phyloP scores from a whole-genome alignment of 2,329 filamentous ascomycete genomes.

The Raffaelea ambrosiae region DNA sequence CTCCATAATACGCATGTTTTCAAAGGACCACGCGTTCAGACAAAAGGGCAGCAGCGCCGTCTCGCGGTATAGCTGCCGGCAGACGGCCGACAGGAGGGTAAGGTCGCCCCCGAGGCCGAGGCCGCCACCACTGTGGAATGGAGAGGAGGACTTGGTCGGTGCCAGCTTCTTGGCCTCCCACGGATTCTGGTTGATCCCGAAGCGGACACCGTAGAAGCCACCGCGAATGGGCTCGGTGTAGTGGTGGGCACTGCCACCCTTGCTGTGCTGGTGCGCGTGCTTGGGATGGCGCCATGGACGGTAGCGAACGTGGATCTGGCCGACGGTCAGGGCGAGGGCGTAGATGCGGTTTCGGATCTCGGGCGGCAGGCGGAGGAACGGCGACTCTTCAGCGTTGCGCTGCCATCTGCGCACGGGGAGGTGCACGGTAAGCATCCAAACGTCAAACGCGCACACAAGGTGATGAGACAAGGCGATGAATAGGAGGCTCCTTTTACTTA shows the following conservation, averaged over 20 bases:
- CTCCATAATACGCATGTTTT: constrained; percentile 22
- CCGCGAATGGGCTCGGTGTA: constrained; percentile 6
- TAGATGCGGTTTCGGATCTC: constrained; percentile 27
- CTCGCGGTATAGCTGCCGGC: constrained; percentile 28
- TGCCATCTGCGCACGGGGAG: constrained; percentile 18
- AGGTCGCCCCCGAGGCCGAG: constrained; percentile 13
- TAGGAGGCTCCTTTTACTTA: too few species aligned
- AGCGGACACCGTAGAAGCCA: constrained; percentile 21
- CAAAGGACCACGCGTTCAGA: constrained; percentile 26
- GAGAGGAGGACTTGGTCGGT: background rate
- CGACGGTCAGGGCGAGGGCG: constrained; percentile 21
- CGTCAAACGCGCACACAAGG: too few species aligned
- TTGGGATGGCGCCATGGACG: constrained; percentile 19
- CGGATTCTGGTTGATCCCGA: constrained; percentile 19
- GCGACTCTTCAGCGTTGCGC: constrained; percentile 18
- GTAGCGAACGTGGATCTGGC: constrained; percentile 24
- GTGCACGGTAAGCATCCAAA: too few species aligned
- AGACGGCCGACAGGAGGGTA: constrained; percentile 23
- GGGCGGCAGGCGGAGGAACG: constrained; percentile 22
- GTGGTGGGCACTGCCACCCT: constrained; percentile 5
- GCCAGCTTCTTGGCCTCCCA: background rate
- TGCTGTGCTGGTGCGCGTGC: too few species aligned
- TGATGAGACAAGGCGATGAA: too few species aligned
- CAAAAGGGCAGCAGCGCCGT: constrained; percentile 24
- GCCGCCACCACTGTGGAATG: background rate